These are phyloP conservation scores for Uromyces viciae-fabae DNA, from an alignment of 1,284 basidiomycete genomes.

Conservation along the genomic window DNA sequence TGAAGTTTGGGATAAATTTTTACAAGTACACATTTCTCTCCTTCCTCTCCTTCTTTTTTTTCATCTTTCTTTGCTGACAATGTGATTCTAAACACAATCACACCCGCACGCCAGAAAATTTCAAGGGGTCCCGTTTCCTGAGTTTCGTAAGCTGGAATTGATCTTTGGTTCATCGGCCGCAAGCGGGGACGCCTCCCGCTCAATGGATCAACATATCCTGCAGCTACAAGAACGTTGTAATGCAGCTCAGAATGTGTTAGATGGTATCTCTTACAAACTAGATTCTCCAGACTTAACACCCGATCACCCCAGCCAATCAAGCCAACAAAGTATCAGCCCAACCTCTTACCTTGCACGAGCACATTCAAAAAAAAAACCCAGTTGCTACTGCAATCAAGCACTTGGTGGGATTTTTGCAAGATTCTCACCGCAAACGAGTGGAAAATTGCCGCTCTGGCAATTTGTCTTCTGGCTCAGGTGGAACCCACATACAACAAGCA, in stretches of 20 bases:
- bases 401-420: neutral
- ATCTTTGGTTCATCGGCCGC: neutral
- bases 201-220: neutral
- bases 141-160: neutral
- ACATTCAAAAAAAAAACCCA: neutral
- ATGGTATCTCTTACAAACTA: no score
- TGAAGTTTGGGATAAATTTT: neutral
- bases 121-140: neutral
- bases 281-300: no score
- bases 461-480: no score
- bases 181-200: neutral
- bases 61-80: neutral
- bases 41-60: neutral
- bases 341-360: neutral
- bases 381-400: neutral
- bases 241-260: no score
- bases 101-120: neutral
- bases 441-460: no score
- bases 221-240: no score
- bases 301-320: neutral
- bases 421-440: neutral
- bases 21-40: neutral
- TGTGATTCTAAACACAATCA: neutral
- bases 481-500: no score
- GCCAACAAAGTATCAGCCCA: neutral